Evolutionary conservation across 2,329 filamentous ascomycete genomes (phyloP), one percentile per base, ranked within the genome.

Genomic region (Nemania sp.): DNA sequence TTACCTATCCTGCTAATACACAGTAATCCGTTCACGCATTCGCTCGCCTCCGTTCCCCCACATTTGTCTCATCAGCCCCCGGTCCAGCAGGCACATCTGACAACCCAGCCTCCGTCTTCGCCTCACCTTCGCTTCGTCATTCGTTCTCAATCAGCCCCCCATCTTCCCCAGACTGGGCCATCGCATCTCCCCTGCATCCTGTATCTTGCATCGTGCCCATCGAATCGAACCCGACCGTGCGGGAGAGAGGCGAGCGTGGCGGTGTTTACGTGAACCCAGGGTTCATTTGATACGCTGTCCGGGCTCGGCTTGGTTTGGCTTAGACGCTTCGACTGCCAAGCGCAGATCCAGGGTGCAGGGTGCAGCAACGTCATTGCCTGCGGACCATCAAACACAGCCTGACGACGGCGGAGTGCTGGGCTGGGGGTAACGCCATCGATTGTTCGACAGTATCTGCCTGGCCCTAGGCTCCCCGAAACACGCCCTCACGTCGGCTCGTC

Each of bases 51-150:
- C 15, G 8, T 28, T 7, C 14, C 49, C 49, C 49, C 52, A 56
- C 49, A 26, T 30, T 36, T 26, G 45, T 50, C 41, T 43, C 42
- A 52, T 40, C 43, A 39, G 24, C 43, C 44, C 19, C 43, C 46
- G 28, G 15, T 33, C 33, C 6, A 33, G 24, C 33, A 31, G 28
- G 20, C 24, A 37, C 43, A 30, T 39, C 44, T 24, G n/a, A 46
- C 36, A 42, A 31, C 37, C 49, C 45, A 40, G 37, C 45, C 51
- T 34, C 53, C 42, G 45, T 33, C 33, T n/a, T 3, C 33, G 31
- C 49, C 41, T 59, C 40, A 40, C 40, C 7, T 45, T 55, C 48
- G 49, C 49, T 49, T 53, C 36, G 43, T 52, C 51, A 54, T 50
- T 51, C 30, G 44, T 41, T 42, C 22, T 23, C 11, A 48, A 43